Evolutionary conservation across 371 early-diverging fungal genomes (phyloP).

Genomic region (Gilbertella persicaria): DNA sequence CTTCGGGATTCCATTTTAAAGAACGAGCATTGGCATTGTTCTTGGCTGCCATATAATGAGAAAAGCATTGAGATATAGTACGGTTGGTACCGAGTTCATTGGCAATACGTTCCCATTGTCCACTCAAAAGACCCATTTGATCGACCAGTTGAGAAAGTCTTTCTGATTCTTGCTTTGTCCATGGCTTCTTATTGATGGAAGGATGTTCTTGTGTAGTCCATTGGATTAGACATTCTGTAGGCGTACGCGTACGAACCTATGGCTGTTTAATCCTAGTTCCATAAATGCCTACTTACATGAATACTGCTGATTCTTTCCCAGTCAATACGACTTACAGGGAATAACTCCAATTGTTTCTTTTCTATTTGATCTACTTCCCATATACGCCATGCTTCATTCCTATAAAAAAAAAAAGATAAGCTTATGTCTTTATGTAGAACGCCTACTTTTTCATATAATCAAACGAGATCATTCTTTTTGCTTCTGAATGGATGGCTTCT

Average conservation of each 20-base stretch:
- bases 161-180: constrained; percentile 61
- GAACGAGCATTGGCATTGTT: constrained; percentile 22
- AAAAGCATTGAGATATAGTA: constrained; percentile 82
- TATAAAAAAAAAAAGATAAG: constrained; percentile 1
- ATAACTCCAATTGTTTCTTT: constrained; percentile 51
- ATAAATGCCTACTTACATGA: constrained; percentile 63
- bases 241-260: constrained; percentile 62
- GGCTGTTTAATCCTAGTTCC: too few species aligned
- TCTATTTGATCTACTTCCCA: constrained; percentile 52
- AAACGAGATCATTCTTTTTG: constrained; percentile 21
- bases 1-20: constrained; percentile 63
- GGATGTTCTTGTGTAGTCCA: constrained; percentile 89
- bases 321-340: constrained; percentile 61
- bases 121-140: constrained; percentile 32
- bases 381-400: constrained; percentile 32
- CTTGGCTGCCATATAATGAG: constrained; percentile 50
- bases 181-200: constrained; percentile 71
- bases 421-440: too few species aligned
- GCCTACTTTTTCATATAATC: constrained; percentile 30
- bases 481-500: constrained; percentile 31
- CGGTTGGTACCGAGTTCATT: constrained; percentile 63
- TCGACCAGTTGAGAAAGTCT: constrained; percentile 50
- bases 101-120: constrained; percentile 70
- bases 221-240: constrained; percentile 76
- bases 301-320: constrained; percentile 68